A percentile compares a stretch with the other conserved stretches of the same genome.
phyloP scores from a whole-genome alignment of 2,329 filamentous ascomycete genomes.

The Hymenoscyphus fraxineus region DNA sequence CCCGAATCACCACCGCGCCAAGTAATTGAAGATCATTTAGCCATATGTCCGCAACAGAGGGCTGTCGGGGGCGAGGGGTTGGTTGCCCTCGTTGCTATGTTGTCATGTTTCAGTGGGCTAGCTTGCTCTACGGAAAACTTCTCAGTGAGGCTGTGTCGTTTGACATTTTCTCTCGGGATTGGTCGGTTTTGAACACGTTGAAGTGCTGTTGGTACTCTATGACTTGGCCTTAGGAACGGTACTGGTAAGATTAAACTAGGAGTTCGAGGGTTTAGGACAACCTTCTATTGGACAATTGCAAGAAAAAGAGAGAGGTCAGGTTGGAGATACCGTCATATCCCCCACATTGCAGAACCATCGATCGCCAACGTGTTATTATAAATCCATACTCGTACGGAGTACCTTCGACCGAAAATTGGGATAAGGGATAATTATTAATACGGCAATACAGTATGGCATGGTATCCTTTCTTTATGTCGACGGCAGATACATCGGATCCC shows the following conservation, averaged over 20 bases:
- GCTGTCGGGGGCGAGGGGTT: too few relatives aligned
- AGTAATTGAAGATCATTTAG: neutral
- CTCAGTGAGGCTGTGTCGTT: constrained; percentile 1
- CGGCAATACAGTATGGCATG: neutral
- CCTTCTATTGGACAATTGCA: neutral
- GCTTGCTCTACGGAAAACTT: neutral
- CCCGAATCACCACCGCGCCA: neutral
- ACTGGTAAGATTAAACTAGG: neutral
- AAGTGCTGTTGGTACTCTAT: neutral
- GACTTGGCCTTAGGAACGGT: neutral
- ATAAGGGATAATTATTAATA: neutral
- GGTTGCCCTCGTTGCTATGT: neutral
- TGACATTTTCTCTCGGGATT: neutral
- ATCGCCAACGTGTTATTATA: neutral
- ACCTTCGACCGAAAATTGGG: neutral
- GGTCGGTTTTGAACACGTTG: neutral
- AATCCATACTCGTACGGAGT: neutral
- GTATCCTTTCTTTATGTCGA: neutral
- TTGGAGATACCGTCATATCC: neutral
- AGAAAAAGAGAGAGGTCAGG: neutral
- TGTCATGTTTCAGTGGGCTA: neutral
- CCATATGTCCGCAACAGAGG: neutral
- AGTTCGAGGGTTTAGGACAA: neutral
- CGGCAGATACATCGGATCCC: neutral
- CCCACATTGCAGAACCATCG: neutral